phyloP scores from a whole-genome alignment of 306 rosid genomes.

The Vigna reflexopilosa region DNA sequence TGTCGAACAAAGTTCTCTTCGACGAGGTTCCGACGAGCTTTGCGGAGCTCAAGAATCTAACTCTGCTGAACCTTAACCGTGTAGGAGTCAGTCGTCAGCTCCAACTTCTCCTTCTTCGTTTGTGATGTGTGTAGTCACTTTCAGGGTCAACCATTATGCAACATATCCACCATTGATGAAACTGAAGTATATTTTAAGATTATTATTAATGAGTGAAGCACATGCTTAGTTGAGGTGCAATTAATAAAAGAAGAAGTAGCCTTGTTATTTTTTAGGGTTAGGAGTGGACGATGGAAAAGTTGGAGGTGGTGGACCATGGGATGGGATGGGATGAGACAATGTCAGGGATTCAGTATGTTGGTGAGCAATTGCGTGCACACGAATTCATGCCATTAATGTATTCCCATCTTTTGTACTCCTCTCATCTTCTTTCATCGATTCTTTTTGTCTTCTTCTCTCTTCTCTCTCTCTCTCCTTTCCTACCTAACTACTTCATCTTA shows the following conservation, averaged over 20 bases:
- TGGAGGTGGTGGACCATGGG: background rate
- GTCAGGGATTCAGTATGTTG: conserved; percentile 50
- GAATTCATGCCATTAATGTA: conserved; percentile 48
- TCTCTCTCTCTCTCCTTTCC: too few species aligned
- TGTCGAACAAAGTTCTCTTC: conserved; percentile 71
- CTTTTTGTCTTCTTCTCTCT: background rate
- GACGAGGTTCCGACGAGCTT: too few species aligned
- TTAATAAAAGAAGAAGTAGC: background rate
- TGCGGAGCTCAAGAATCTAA: too few species aligned
- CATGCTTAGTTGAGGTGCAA: background rate
- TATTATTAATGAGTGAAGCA: background rate
- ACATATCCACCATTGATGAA: background rate
- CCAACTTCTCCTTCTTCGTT: background rate
- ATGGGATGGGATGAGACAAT: conserved; percentile 3
- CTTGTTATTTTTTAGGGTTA: background rate
- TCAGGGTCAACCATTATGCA: background rate
- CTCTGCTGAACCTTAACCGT: too few species aligned
- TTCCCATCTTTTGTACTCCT: background rate
- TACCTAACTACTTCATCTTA: too few species aligned
- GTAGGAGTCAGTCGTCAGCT: conserved; percentile 10
- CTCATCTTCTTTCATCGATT: background rate
- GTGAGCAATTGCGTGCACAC: conserved; percentile 57
- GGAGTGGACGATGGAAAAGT: too few species aligned
- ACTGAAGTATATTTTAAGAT: too few species aligned
- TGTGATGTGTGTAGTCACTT: conserved; percentile 25